Conservation (phyloP, 1,139 yeast genomes). For the Saccharomyces hybrid region DNA sequence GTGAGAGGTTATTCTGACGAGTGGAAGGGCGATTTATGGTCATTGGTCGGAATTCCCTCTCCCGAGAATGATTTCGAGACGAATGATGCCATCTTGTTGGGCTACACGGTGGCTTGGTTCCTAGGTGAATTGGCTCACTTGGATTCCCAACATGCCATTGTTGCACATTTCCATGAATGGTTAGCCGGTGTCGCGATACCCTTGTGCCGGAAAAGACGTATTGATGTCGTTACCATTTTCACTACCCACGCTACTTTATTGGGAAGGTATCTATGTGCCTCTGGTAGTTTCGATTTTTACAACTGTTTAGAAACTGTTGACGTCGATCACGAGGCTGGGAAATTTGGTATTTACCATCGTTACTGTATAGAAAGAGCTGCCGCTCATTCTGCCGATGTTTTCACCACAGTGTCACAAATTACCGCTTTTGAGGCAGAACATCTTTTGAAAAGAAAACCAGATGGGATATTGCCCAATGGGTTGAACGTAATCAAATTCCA, state of each 20-base stretch:
- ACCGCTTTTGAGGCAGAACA: no score
- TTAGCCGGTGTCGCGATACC: conserved; percentile 93
- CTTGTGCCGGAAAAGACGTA: conserved; percentile 76
- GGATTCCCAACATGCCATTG: conserved; percentile 78
- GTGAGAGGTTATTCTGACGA: conserved; percentile 63
- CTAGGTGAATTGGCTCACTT: conserved; percentile 84
- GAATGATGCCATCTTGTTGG: conserved; percentile 83
- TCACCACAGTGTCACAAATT: no score
- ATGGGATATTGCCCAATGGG: no score
- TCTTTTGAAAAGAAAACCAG: no score
- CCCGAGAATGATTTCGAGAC: conserved; percentile 83
- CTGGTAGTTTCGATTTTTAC: no score
- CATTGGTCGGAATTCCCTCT: conserved; percentile 79
- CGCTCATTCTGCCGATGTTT: no score
- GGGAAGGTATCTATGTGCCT: no score
- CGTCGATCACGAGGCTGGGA: no score
- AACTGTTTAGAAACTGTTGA: no score
- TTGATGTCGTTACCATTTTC: conserved; percentile 89
- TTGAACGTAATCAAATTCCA: no score
- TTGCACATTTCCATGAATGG: conserved; percentile 96
- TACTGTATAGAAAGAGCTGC: no score
- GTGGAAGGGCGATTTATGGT: conserved; percentile 93
- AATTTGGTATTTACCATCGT: no score
- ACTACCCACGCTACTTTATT: conserved; percentile 33
- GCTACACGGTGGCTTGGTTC: conserved; percentile 93